A percentile compares a stretch with the other conserved stretches of the same genome.
Evolutionary conservation across 495 filamentous ascomycete species (phyloP).

Genomic region (Penicillium chermesinum): DNA sequence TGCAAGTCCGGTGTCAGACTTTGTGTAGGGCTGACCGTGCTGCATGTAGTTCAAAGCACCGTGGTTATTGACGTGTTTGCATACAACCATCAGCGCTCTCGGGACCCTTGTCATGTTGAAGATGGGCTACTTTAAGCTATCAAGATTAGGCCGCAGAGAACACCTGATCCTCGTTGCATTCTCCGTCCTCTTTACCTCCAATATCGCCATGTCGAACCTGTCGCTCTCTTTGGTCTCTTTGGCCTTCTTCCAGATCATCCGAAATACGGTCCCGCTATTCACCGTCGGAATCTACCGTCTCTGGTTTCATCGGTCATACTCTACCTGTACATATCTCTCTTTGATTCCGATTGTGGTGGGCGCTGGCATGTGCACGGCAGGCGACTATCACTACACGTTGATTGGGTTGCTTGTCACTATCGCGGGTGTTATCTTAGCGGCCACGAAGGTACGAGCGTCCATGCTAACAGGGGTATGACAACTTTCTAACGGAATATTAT

Average conservation of each 20-base stretch:
- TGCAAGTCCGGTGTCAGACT: background rate
- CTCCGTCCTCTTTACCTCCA: slow-evolving; percentile 14
- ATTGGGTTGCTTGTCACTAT: slow-evolving; percentile 10
- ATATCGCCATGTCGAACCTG: slow-evolving; percentile 18
- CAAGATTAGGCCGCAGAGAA: slow-evolving; percentile 6
- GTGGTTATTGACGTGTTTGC: slow-evolving; percentile 14
- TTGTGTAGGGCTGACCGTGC: background rate
- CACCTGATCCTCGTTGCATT: slow-evolving; percentile 14
- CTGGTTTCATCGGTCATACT: slow-evolving; percentile 12
- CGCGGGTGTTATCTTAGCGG: slow-evolving; percentile 11
- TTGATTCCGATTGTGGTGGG: slow-evolving; percentile 12
- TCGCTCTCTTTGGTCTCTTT: slow-evolving; percentile 15
- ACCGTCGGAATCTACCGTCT: slow-evolving; percentile 16
- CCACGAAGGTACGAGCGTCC: slow-evolving; percentile 10
- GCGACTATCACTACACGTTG: slow-evolving; percentile 13
- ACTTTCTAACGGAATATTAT: background rate
- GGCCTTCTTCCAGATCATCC: slow-evolving; percentile 18
- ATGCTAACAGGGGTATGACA: background rate
- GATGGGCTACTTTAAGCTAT: slow-evolving; percentile 13
- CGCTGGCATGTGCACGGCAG: slow-evolving; percentile 15
- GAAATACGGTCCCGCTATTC: slow-evolving; percentile 16
- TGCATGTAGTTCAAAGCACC: slow-evolving; percentile 12
- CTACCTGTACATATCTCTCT: slow-evolving; percentile 10
- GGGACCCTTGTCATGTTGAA: slow-evolving; percentile 13
- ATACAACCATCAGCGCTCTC: slow-evolving; percentile 10